A percentile compares a stretch with the other conserved stretches of the same genome.
Conservation (phyloP, 768 basidiomycete species). For the Termitomyces sp. region DNA sequence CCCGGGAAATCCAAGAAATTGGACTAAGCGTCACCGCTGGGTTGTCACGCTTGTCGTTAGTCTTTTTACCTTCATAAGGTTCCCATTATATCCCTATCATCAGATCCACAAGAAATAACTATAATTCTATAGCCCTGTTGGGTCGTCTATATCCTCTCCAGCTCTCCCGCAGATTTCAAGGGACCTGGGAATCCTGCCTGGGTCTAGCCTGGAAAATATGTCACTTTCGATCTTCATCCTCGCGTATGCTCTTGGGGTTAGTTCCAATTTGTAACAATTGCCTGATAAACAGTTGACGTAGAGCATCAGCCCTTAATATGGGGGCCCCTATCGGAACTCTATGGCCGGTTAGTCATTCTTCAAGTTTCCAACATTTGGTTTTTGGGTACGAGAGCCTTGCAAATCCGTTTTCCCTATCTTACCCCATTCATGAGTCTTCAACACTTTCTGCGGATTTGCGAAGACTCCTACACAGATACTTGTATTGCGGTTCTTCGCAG, state of each 20-base stretch:
- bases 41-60: slow-evolving; percentile 49
- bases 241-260: slow-evolving; percentile 34
- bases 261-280: slow-evolving; percentile 11
- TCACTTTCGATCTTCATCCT: slow-evolving; percentile 42
- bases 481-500: slow-evolving; percentile 60
- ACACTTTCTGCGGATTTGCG: slow-evolving; percentile 49
- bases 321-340: slow-evolving; percentile 39
- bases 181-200: slow-evolving; percentile 26
- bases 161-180: slow-evolving; percentile 27
- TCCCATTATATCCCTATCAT: not conserved
- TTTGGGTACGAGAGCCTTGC: slow-evolving; percentile 41
- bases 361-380: slow-evolving; percentile 60
- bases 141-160: slow-evolving; percentile 32
- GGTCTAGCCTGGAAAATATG: slow-evolving; percentile 38
- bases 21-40: slow-evolving; percentile 47
- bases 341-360: slow-evolving; percentile 45
- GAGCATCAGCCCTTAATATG: slow-evolving; percentile 32
- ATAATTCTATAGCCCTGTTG: slow-evolving; percentile 26
- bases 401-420: not conserved
- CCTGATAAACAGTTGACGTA: not conserved
- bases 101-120: not conserved
- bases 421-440: slow-evolving; percentile 36
- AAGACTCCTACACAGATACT: slow-evolving; percentile 51
- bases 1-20: slow-evolving; percentile 35
- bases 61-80: slow-evolving; percentile 52